These are phyloP conservation scores for Moesziomyces parantarcticus DNA, from an alignment of 1,284 basidiomycete genomes.

Conservation along the genomic window DNA sequence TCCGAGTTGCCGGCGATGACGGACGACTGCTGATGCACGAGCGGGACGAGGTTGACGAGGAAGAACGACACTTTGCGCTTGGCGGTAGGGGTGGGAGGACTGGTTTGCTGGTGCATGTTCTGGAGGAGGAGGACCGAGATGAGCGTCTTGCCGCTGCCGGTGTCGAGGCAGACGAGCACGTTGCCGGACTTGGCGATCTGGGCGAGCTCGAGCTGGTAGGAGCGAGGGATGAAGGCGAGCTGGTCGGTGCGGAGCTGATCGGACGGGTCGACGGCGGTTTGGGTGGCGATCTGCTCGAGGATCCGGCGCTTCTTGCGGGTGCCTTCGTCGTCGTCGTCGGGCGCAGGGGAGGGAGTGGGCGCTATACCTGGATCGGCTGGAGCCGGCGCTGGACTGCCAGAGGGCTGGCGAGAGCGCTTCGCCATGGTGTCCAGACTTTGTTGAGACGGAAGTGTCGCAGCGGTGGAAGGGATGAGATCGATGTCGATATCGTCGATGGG, in stretches of 20 bases:
- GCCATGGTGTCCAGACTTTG: slow-evolving; percentile 9
- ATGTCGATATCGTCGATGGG: too few species aligned
- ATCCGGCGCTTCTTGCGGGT: slow-evolving; percentile 16
- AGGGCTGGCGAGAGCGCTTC: slow-evolving; percentile 13
- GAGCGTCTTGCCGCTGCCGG: slow-evolving; percentile 61
- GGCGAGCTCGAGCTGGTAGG: slow-evolving; percentile 40
- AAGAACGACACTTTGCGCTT: slow-evolving; percentile 40
- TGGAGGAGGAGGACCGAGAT: slow-evolving; percentile 55
- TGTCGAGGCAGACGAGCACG: slow-evolving; percentile 56
- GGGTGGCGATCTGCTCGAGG: slow-evolving; percentile 18
- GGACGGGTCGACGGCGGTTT: slow-evolving; percentile 21
- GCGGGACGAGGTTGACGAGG: slow-evolving; percentile 53
- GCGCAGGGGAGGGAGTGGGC: not conserved
- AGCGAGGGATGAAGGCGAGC: slow-evolving; percentile 25
- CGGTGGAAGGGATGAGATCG: too few species aligned
- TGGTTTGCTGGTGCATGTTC: slow-evolving; percentile 27
- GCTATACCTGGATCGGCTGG: not conserved
- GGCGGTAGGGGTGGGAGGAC: not conserved
- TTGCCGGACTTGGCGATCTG: slow-evolving; percentile 36
- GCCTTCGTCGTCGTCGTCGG: not conserved
- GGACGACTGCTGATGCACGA: slow-evolving; percentile 55
- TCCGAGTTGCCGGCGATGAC: slow-evolving; percentile 50
- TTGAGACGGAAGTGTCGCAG: not conserved
- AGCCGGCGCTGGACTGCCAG: not conserved
- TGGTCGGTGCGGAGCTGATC: slow-evolving; percentile 34